Evolutionary conservation across 164 flowering plant species (phyloP).

Genomic region (Brasenia schreberi): DNA sequence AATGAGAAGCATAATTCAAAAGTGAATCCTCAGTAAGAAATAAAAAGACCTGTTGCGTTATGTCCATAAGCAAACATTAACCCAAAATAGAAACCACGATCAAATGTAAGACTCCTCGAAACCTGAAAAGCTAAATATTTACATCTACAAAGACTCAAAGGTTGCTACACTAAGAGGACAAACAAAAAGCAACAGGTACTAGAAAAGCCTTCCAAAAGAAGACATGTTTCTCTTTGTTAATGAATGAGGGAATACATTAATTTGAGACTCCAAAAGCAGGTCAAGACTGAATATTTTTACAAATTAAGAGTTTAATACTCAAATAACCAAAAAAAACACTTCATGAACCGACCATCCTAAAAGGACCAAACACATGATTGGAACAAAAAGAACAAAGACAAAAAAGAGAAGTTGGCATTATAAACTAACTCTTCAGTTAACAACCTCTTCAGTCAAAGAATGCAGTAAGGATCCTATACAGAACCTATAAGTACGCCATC

Average conservation of each 20-base stretch:
- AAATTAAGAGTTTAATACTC: not conserved
- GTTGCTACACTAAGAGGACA: not conserved
- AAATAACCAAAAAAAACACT: not conserved
- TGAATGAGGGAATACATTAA: not conserved
- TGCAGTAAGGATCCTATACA: not conserved
- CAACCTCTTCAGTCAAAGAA: not conserved
- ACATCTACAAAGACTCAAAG: not conserved
- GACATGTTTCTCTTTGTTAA: not conserved
- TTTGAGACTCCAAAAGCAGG: not conserved
- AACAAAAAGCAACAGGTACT: not conserved
- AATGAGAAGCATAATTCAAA: too few species aligned
- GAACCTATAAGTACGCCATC: not conserved
- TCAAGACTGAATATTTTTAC: not conserved
- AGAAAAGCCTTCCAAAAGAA: not conserved
- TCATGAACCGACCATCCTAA: not conserved
- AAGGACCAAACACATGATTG: not conserved
- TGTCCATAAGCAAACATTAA: too few species aligned
- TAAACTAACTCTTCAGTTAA: not conserved
- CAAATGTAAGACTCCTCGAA: too few species aligned
- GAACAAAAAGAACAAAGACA: not conserved
- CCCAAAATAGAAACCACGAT: too few species aligned
- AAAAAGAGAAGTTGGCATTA: not conserved
- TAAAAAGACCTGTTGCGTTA: too few species aligned
- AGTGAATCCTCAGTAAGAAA: too few species aligned
- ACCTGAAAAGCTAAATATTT: not conserved